Conservation (phyloP, 2,329 filamentous ascomycete genomes). For the Aspergillus tanneri region DNA sequence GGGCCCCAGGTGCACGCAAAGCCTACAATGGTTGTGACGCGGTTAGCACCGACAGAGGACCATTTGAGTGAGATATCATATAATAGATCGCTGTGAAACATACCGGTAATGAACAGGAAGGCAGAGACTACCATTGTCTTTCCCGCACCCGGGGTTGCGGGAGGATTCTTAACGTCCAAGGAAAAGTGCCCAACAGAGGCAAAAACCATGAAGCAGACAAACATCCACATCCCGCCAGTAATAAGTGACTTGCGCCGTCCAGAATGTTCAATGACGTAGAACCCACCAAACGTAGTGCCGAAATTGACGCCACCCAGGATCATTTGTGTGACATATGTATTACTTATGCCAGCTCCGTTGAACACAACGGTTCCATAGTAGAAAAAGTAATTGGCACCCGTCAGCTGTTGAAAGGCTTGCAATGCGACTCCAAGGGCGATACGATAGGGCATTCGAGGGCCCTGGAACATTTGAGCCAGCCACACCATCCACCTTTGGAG, state of each 20-base stretch:
- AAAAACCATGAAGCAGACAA: slow-evolving; percentile 64
- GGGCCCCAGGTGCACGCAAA: slow-evolving; percentile 72
- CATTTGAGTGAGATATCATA: too few relatives aligned
- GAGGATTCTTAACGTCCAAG: slow-evolving; percentile 37
- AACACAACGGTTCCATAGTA: slow-evolving; percentile 58
- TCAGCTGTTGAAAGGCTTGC: slow-evolving; percentile 39
- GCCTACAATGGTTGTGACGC: slow-evolving; percentile 42
- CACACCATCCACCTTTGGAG: slow-evolving; percentile 31
- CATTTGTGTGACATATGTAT: slow-evolving; percentile 64
- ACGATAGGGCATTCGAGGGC: slow-evolving; percentile 45
- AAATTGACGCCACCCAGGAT: slow-evolving; percentile 68
- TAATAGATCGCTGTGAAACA: too few relatives aligned
- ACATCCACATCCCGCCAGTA: slow-evolving; percentile 66
- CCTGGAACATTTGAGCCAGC: slow-evolving; percentile 42
- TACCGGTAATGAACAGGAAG: slow-evolving; percentile 63
- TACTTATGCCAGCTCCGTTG: slow-evolving; percentile 61
- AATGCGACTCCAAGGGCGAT: slow-evolving; percentile 43
- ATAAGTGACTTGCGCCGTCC: slow-evolving; percentile 69
- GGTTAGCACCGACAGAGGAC: neutral
- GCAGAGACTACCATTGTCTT: slow-evolving; percentile 68
- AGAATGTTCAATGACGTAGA: slow-evolving; percentile 67
- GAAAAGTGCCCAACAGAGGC: slow-evolving; percentile 53
- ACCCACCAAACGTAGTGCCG: slow-evolving; percentile 61
- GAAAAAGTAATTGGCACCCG: slow-evolving; percentile 42
- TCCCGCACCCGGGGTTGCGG: slow-evolving; percentile 50